Evolutionary conservation across 23 red algal species (phyloP).

Genomic region (Gracilaria gracilis): DNA sequence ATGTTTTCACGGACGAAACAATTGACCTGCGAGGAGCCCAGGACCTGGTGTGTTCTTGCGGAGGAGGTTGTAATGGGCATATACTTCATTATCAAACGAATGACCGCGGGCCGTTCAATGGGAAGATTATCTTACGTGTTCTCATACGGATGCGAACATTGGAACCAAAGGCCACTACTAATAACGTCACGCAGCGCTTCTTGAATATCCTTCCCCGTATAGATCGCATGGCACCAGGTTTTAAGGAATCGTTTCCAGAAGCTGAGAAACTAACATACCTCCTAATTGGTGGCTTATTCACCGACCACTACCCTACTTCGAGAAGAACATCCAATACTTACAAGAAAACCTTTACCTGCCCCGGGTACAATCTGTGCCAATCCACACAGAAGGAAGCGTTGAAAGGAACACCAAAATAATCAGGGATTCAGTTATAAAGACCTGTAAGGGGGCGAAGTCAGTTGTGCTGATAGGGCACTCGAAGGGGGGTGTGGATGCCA

Average conservation of each 20-base stretch:
- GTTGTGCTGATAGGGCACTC: slow-evolving; percentile 60
- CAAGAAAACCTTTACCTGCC: slow-evolving; percentile 30
- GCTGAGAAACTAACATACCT: slow-evolving; percentile 45
- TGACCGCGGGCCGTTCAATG: slow-evolving; percentile 18
- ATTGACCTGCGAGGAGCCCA: neutral
- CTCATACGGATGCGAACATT: slow-evolving; percentile 9
- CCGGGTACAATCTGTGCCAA: slow-evolving; percentile 36
- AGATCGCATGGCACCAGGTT: neutral
- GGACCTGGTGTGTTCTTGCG: slow-evolving; percentile 25
- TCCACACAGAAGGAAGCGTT: slow-evolving; percentile 76
- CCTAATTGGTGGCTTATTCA: slow-evolving; percentile 70
- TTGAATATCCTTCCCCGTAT: slow-evolving; percentile 23
- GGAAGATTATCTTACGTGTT: slow-evolving; percentile 28
- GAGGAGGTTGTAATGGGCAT: slow-evolving; percentile 30
- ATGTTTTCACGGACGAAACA: slow-evolving; percentile 18
- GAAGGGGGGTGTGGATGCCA: slow-evolving; percentile 57
- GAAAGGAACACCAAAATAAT: slow-evolving; percentile 43
- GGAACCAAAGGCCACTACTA: slow-evolving; percentile 20
- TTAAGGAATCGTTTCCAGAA: slow-evolving; percentile 44
- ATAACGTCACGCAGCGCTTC: slow-evolving; percentile 40
- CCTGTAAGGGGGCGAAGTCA: slow-evolving; percentile 30
- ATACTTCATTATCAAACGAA: slow-evolving; percentile 28
- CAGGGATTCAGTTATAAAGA: slow-evolving; percentile 54
- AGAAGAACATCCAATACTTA: slow-evolving; percentile 59
- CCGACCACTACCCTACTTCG: slow-evolving; percentile 67